These are phyloP conservation scores for Neurospora sp. DNA, from an alignment of 495 filamentous ascomycete species.

Conservation along the genomic window DNA sequence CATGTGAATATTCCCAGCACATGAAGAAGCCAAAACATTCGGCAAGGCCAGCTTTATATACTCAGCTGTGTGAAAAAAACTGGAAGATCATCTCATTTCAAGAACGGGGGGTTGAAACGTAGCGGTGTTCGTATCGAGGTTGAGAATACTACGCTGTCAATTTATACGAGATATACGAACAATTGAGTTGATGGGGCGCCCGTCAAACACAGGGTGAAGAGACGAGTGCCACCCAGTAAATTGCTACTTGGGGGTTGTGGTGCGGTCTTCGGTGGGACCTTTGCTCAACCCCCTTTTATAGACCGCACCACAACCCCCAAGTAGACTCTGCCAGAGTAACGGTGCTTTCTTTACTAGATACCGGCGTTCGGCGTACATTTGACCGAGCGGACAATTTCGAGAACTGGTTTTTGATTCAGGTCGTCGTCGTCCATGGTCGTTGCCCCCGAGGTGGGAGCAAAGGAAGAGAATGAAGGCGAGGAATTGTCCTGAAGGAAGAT, in stretches of 20 bases:
- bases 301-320: no score
- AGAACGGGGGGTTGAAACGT: background rate
- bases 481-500: background rate
- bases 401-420: background rate
- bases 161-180: background rate
- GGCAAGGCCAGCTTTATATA: background rate
- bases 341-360: background rate
- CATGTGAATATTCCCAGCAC: background rate
- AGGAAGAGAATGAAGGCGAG: background rate
- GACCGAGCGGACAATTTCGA: background rate
- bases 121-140: background rate
- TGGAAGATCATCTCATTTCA: background rate
- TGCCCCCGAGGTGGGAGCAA: background rate
- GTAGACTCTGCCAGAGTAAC: background rate
- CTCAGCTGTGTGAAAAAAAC: background rate
- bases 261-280: no score
- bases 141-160: background rate
- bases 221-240: background rate
- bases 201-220: background rate
- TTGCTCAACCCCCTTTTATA: no score
- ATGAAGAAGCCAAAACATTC: background rate
- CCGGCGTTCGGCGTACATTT: background rate
- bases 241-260: background rate
- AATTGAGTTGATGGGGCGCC: background rate
- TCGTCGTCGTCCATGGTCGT: background rate